Base-by-base conservation (phyloP, 2,329 filamentous ascomycete genomes). In the Claviceps arundinis region DNA sequence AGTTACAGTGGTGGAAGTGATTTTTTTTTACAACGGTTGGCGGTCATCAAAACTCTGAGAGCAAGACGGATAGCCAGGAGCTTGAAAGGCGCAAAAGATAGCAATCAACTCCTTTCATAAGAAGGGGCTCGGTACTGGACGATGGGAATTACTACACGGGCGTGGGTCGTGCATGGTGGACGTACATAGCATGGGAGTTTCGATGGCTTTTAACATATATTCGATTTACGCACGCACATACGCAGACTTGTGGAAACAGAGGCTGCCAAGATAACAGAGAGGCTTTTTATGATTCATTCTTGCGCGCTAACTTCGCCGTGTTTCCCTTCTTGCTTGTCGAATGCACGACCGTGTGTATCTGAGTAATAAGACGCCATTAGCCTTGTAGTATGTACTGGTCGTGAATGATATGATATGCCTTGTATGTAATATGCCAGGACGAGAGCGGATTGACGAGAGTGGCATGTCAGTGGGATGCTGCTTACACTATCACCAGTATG, bases 401-500 rank as follows among this genome's bases (percentile, higher is more conserved):
- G 30, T 4, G 9, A 11, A 34, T 34, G 9, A 11, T 24, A 24
- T 5, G 22, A 5, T 34, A 34, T 34, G 30, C 30, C 30, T 11
- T 11, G 30, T 34, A 34, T 34, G 9, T 4, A 34, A 34, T 24
- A 24, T 34, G 3, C 30, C 30, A 11, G 30, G 30, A 34, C 3
- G 30, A 34, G 9, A 34, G 30, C 11, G 30, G 9, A 4, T 34
- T 11, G 30, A 34, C 30, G 30, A 34, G 30, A 34, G 30, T 11
- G 30, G 30, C 30, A 34, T 34, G 30, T 34, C 30, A 34, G 30
- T 34, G 9, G 30, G 34, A 7, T 8, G 30, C 38, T 9, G 22
- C 68, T 59, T 63, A 73, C 65, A 71, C 72, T 53, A 78, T 73
- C 22, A 78, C 64, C 13, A 78, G 61, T 47, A 69, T 65, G 3